A percentile compares a stretch with the other conserved stretches of the same genome.
Evolutionary conservation across 225 moss, liverwort and hornwort species (phyloP).

Genomic region (Marchantia polymorpha): DNA sequence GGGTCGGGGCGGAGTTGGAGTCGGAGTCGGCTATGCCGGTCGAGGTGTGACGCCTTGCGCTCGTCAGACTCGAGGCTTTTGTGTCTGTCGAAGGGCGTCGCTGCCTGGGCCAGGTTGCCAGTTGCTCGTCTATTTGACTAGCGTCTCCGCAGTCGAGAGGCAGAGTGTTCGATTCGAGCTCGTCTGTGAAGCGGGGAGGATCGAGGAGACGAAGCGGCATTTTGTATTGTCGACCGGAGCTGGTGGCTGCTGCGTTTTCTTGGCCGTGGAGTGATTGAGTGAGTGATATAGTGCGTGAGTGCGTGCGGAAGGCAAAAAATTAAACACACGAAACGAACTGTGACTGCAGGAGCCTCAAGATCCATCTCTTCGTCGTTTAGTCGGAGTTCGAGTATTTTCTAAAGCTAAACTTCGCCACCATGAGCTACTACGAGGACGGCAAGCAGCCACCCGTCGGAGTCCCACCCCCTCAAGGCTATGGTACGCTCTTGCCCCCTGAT

Average conservation of each 20-base stretch:
- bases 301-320: neutral
- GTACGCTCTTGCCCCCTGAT: conserved; percentile 4
- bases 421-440: conserved; percentile 42
- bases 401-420: conserved; percentile 11
- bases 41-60: neutral
- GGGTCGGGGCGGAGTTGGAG: too few relatives aligned
- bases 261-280: neutral
- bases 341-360: neutral
- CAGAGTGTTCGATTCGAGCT: neutral
- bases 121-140: neutral
- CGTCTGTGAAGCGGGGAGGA: neutral
- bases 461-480: conserved; percentile 48
- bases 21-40: neutral
- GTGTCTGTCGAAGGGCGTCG: neutral
- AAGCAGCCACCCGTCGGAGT: conserved; percentile 43
- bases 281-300: too few relatives aligned
- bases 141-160: too few relatives aligned
- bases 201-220: neutral
- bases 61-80: neutral
- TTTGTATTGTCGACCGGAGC: too few relatives aligned
- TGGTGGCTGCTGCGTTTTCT: neutral
- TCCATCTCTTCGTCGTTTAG: neutral
- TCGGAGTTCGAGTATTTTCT: neutral
- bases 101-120: neutral
- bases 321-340: neutral